phyloP scores from a whole-genome alignment of 805 yeast species.

The Kockiozyma suomiensis region DNA sequence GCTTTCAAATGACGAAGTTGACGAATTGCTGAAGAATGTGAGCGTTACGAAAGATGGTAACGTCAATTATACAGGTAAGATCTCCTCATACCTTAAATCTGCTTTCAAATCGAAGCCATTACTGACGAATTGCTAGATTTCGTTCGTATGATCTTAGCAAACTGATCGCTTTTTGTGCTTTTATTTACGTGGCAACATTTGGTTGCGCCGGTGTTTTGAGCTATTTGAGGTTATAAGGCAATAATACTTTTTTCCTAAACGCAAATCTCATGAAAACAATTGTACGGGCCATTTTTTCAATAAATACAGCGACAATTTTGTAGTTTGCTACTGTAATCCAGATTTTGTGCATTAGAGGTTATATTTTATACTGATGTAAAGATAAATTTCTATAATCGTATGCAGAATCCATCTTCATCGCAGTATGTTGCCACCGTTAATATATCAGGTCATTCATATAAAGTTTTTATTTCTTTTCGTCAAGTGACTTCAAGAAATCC shows the following conservation, averaged over 20 bases:
- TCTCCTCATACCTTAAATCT: too few species aligned
- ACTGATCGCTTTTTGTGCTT: slow-evolving; percentile 5
- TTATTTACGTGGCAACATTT: neutral
- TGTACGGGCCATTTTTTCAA: too few species aligned
- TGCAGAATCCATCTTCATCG: too few species aligned
- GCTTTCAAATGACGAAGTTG: slow-evolving; percentile 86
- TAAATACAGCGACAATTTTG: too few species aligned
- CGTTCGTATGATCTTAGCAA: slow-evolving; percentile 36
- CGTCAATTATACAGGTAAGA: slow-evolving; percentile 77
- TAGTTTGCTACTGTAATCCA: too few species aligned
- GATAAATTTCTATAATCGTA: too few species aligned
- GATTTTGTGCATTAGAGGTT: too few species aligned
- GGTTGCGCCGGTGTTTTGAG: neutral
- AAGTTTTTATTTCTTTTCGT: slow-evolving; percentile 17
- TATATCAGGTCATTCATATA: neutral
- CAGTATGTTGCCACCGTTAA: neutral
- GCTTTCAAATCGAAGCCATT: too few species aligned
- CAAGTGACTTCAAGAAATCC: slow-evolving; percentile 30
- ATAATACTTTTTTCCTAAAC: too few species aligned
- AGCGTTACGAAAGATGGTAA: slow-evolving; percentile 91
- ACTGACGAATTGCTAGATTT: slow-evolving; percentile 18
- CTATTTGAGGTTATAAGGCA: neutral
- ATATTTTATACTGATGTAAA: too few species aligned
- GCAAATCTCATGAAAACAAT: too few species aligned
- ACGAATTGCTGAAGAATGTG: slow-evolving; percentile 93